Evolutionary conservation across 306 rosid species (phyloP), one percentile per base, ranked within the genome.

Genomic region (Gillenia trifoliata): DNA sequence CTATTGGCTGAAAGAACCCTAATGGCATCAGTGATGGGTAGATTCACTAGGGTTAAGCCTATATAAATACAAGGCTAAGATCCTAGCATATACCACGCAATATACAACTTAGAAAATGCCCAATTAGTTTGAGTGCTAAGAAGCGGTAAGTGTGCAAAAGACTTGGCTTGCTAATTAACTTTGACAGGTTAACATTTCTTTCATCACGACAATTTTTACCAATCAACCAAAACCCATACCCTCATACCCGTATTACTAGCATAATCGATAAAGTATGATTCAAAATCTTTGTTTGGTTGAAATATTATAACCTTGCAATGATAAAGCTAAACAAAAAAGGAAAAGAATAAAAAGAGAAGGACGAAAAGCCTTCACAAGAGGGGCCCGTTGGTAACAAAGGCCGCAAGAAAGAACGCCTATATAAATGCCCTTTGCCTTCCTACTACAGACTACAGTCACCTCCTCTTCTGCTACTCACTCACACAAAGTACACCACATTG

Each of bases 351-450:
- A 22, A 38, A 6, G 0, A 20, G 55, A 3, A 11, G 19, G 45
- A 11, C 30, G 0, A 31, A 33, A 75, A 34, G 31, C 19, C 26
- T 9, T 33, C 28, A 64, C 40, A 2, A 30, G 70, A 65, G 28
- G 61, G 52, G 4, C 13, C 30, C 50, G 11, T 9, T 29, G 50
- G 63, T 28, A 19, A 22, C 28, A n/a, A 31, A 23, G 56, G 81
- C 76, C 71, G 76, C 71, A 47, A 77, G 60, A 77, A 70, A 62
- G 31, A 26, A 2, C 25, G 74, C 70, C 19, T 66, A 43, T 73
- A 71, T 70, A 76, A 15, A 16, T 20, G 30, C 62, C 73, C 22
- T 29, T 31, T 7, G 47, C 31, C 31, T 52, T 19, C 17, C 57
- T 22, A 63, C 63, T 54, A 12, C 78, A n/a, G n/a, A n/a, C n/a